These are phyloP conservation scores for Neurospora discreta DNA, from an alignment of 495 filamentous ascomycete genomes.

Conservation along the genomic window DNA sequence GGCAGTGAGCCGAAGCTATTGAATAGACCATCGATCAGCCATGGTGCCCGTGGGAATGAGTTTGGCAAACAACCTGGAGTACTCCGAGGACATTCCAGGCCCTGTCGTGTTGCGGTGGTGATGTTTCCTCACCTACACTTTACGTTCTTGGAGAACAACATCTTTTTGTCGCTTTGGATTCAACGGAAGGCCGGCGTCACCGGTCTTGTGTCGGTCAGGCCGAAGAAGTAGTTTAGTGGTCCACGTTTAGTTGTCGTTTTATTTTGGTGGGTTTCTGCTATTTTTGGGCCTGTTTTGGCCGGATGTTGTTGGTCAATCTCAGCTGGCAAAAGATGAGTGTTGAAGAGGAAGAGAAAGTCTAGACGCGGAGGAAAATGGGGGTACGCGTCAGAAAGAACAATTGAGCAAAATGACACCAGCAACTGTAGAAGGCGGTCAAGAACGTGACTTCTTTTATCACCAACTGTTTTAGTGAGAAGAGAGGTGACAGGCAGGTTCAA, in stretches of 20 bases:
- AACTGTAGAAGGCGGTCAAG: not conserved
- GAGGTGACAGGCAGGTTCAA: not conserved
- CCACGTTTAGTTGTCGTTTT: not conserved
- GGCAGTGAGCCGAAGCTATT: constrained; percentile 46
- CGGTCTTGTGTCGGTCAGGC: not conserved
- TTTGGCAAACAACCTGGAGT: not conserved
- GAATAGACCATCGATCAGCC: not conserved
- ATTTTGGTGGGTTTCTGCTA: not conserved
- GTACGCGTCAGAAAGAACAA: not conserved
- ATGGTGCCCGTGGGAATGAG: not conserved
- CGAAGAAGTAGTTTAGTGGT: not conserved
- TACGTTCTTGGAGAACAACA: constrained; percentile 37
- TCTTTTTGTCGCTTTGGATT: constrained; percentile 5
- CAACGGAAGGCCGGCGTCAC: not conserved
- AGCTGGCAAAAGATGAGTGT: not conserved
- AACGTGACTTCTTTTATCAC: not conserved
- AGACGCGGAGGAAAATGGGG: not conserved
- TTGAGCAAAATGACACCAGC: not conserved
- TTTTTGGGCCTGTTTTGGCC: not conserved
- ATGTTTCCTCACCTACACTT: constrained; percentile 26
- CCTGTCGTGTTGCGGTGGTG: not conserved
- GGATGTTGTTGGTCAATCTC: not conserved
- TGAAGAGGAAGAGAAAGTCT: not conserved
- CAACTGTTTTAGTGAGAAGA: not conserved
- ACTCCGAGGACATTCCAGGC: not conserved